phyloP scores from a whole-genome alignment of 2,329 filamentous ascomycete species.

The Alternaria hordeiaustralica region DNA sequence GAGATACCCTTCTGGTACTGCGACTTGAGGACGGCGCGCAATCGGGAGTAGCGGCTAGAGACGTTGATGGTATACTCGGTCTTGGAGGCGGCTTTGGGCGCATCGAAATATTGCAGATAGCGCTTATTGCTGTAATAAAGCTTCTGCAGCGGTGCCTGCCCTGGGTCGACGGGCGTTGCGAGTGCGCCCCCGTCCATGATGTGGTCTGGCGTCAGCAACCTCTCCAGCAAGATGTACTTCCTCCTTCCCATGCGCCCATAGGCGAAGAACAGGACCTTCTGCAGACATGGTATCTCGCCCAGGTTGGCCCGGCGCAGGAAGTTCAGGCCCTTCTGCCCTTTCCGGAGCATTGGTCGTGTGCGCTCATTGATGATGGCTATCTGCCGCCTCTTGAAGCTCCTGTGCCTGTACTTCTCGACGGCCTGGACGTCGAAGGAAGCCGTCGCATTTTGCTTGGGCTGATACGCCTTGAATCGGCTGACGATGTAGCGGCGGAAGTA shows the following conservation, averaged over 20 bases:
- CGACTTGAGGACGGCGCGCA: constrained; percentile 36
- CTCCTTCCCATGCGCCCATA: constrained; percentile 65
- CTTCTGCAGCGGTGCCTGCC: constrained; percentile 38
- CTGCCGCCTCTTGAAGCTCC: constrained; percentile 29
- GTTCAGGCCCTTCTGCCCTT: constrained; percentile 49
- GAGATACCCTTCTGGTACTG: constrained; percentile 29
- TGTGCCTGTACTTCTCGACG: constrained; percentile 25
- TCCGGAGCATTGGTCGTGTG: constrained; percentile 26
- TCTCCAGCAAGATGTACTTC: constrained; percentile 53
- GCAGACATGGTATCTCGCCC: constrained; percentile 59
- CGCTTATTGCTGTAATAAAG: constrained; percentile 45
- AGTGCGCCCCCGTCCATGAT: constrained; percentile 8
- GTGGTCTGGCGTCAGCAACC: constrained; percentile 34
- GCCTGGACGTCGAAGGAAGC: constrained; percentile 20
- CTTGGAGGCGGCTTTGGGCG: constrained; percentile 26
- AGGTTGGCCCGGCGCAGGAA: constrained; percentile 62
- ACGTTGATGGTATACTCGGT: constrained; percentile 30
- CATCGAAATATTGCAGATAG: constrained; percentile 41
- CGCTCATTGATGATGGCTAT: constrained; percentile 31
- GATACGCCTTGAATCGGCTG: constrained; percentile 56
- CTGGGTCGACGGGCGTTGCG: background rate
- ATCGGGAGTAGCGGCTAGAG: constrained; percentile 39
- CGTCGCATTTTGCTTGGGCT: constrained; percentile 35
- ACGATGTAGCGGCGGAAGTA: constrained; percentile 59
- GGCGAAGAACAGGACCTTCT: constrained; percentile 60